phyloP scores from a whole-genome alignment of 2,329 filamentous ascomycete genomes.

The Neonectria hederae region DNA sequence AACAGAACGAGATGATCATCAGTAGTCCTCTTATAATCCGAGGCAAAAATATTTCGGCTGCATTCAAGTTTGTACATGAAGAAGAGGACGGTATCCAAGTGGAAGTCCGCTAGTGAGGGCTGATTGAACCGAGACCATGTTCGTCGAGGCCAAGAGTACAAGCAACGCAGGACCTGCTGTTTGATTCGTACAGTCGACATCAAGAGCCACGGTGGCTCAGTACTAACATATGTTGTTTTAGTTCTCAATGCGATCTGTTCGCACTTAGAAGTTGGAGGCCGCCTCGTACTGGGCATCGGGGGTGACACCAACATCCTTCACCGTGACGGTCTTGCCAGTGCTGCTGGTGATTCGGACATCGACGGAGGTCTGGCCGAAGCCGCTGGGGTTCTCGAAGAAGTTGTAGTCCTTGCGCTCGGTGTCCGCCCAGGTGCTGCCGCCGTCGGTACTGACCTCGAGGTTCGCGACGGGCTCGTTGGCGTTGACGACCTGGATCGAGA shows the following conservation, averaged over 20 bases:
- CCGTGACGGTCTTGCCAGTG: conserved; percentile 59
- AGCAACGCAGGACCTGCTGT: conserved; percentile 5
- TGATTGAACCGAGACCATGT: background rate
- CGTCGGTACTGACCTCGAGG: conserved; percentile 70
- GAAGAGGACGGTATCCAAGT: conserved; percentile 5
- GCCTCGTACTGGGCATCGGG: conserved; percentile 44
- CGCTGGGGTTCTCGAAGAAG: conserved; percentile 68
- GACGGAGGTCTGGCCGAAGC: conserved; percentile 64
- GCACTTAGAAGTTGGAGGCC: conserved; percentile 45
- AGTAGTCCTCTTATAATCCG: background rate
- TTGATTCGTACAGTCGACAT: background rate
- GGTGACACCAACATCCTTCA: conserved; percentile 59
- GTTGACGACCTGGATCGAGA: conserved; percentile 68
- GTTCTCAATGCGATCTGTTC: background rate
- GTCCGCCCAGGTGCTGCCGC: conserved; percentile 66
- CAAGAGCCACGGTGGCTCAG: background rate
- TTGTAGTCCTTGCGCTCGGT: conserved; percentile 66
- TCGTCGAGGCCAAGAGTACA: background rate
- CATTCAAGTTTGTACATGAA: conserved; percentile 23
- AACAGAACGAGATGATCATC: background rate
- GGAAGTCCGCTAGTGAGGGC: background rate
- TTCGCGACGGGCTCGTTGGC: conserved; percentile 63
- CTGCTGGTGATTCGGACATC: conserved; percentile 65
- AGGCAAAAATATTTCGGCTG: background rate
- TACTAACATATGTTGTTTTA: background rate